Percentiles rank a stretch among this genome's conserved stretches.
phyloP scores from a whole-genome alignment of 495 filamentous ascomycete genomes.

The Chlorociboria aeruginascens region DNA sequence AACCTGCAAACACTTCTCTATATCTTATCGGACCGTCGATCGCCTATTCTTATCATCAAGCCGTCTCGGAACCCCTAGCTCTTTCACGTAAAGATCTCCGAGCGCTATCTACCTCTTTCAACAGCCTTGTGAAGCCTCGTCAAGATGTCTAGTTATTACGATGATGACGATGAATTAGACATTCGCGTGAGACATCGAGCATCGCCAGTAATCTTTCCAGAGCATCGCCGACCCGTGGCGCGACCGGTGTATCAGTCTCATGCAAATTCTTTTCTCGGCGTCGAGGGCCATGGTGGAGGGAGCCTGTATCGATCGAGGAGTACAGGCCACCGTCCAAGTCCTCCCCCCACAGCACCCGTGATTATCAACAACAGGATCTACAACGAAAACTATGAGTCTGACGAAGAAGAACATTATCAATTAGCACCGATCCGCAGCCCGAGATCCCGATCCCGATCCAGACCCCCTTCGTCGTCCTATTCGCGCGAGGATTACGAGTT shows the following conservation, averaged over 20 bases:
- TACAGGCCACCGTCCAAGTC: constrained; percentile 10
- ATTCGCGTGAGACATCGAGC: constrained; percentile 28
- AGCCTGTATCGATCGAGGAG: constrained; percentile 6
- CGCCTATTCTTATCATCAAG: not conserved
- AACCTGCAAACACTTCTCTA: too few species aligned
- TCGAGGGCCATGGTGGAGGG: not conserved
- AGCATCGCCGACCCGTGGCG: constrained; percentile 4
- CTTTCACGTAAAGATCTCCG: not conserved
- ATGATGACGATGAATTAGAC: constrained; percentile 32
- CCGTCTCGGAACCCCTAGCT: not conserved
- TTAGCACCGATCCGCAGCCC: constrained; percentile 16
- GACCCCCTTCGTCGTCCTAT: constrained; percentile 13
- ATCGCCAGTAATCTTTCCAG: constrained; percentile 18
- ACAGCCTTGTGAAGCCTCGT: not conserved
- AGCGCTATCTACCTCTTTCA: not conserved
- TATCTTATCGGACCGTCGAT: too few species aligned
- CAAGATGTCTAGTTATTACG: constrained; percentile 18
- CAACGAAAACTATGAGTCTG: constrained; percentile 20
- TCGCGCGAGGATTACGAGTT: constrained; percentile 22
- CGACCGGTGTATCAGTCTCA: not conserved
- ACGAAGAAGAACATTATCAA: constrained; percentile 11
- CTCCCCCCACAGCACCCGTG: constrained; percentile 26
- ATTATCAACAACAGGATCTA: constrained; percentile 39
- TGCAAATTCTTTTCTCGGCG: constrained; percentile 5
- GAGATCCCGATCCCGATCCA: constrained; percentile 17